phyloP scores from a whole-genome alignment of 2,329 filamentous ascomycete species.

The Diaporthe sp. region DNA sequence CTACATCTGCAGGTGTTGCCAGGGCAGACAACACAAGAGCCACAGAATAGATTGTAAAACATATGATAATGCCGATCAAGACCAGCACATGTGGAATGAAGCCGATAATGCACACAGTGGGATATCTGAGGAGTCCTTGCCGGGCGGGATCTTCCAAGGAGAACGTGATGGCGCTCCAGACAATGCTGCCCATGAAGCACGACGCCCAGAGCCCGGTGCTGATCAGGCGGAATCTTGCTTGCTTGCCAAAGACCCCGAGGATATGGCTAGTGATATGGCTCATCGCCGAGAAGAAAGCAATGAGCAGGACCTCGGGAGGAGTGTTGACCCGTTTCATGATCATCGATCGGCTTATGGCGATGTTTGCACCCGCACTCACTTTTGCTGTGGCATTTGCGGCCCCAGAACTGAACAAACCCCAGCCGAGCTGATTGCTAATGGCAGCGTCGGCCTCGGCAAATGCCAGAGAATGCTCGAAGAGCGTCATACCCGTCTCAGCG shows the following conservation, averaged over 20 bases:
- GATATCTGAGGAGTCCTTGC: constrained; percentile 84
- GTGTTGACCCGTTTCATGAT: constrained; percentile 88
- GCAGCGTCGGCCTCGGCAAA: constrained; percentile 96
- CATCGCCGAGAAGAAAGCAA: constrained; percentile 89
- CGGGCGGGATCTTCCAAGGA: constrained; percentile 70
- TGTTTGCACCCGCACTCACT: constrained; percentile 52
- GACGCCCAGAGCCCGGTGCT: constrained; percentile 92
- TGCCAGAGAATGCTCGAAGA: constrained; percentile 95
- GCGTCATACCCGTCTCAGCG: constrained; percentile 93
- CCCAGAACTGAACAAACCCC: constrained; percentile 71
- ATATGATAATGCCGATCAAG: constrained; percentile 81
- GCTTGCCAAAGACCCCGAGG: constrained; percentile 83
- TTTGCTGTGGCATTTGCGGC: constrained; percentile 59
- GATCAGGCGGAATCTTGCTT: constrained; percentile 83
- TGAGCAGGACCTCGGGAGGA: constrained; percentile 87
- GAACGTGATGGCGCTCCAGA: constrained; percentile 79
- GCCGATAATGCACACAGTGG: constrained; percentile 93
- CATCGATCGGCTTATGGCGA: constrained; percentile 72
- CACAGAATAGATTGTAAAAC: constrained; percentile 81
- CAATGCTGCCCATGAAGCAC: constrained; percentile 88
- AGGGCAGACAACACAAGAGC: constrained; percentile 83
- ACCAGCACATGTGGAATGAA: constrained; percentile 96
- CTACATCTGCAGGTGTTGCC: constrained; percentile 67
- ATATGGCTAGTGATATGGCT: constrained; percentile 89
- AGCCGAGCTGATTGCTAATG: constrained; percentile 82